Percentiles rank a stretch among this genome's conserved stretches.
Conservation (phyloP, 352 stramenopile species). For the Globisporangium spiculum region DNA sequence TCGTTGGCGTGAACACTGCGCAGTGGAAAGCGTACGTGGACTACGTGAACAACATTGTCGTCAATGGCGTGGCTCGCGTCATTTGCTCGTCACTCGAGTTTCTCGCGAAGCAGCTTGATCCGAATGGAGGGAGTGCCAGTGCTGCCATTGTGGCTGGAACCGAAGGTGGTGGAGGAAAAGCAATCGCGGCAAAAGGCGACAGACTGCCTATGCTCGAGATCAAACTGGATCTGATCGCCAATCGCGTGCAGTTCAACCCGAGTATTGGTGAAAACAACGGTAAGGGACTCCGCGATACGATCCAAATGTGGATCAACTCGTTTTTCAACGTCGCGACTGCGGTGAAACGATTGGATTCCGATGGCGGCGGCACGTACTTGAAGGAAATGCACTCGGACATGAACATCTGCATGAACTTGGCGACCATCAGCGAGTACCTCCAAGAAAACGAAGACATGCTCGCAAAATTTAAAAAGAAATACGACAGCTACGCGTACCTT, state of each 20-base stretch:
- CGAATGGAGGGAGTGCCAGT: slow-evolving; percentile 46
- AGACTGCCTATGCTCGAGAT: slow-evolving; percentile 96
- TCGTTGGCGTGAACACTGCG: slow-evolving; percentile 92
- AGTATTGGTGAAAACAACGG: slow-evolving; percentile 88
- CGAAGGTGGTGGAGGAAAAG: slow-evolving; percentile 39
- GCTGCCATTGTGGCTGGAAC: slow-evolving; percentile 31
- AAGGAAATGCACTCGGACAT: slow-evolving; percentile 97
- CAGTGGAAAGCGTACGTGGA: slow-evolving; percentile 98
- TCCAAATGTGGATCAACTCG: slow-evolving; percentile 96
- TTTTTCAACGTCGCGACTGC: slow-evolving; percentile 96
- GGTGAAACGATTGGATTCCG: slow-evolving; percentile 95
- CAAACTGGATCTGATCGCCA: slow-evolving; percentile 93
- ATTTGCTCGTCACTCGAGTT: slow-evolving; percentile 89
- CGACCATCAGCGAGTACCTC: slow-evolving; percentile 92
- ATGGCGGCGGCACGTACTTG: slow-evolving; percentile 94
- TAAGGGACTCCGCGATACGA: slow-evolving; percentile 93
- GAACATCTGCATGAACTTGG: slow-evolving; percentile 92
- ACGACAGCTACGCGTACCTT: slow-evolving; percentile 95
- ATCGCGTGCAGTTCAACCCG: slow-evolving; percentile 86
- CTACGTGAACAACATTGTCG: slow-evolving; percentile 98
- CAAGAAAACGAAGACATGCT: slow-evolving; percentile 92
- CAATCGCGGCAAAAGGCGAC: slow-evolving; percentile 31
- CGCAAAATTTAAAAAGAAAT: slow-evolving; percentile 91
- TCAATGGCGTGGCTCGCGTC: slow-evolving; percentile 90
- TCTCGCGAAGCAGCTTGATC: slow-evolving; percentile 93